Evolutionary conservation across 2,329 filamentous ascomycete species (phyloP).

Genomic region (Aspergillus floridensis): DNA sequence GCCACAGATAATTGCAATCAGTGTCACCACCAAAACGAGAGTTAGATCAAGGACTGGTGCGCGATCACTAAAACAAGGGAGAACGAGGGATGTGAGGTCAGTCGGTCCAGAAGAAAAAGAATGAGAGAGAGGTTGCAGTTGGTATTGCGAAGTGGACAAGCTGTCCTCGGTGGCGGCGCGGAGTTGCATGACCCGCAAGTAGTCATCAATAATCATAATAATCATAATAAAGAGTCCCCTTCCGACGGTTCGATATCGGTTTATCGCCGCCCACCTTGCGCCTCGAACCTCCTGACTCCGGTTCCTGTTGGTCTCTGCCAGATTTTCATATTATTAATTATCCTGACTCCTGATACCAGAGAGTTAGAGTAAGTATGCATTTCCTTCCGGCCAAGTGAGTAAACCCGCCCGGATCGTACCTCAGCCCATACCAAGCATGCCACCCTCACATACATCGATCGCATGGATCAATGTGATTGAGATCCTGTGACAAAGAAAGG

Average conservation of each 20-base stretch:
- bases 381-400: too few species aligned
- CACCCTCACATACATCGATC: background rate
- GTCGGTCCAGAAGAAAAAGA: slow-evolving; percentile 9
- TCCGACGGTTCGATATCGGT: background rate
- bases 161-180: slow-evolving; percentile 23
- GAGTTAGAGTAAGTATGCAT: too few species aligned
- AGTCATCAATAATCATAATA: slow-evolving; percentile 3
- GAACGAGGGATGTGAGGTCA: background rate
- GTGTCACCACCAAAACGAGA: background rate
- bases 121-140: background rate
- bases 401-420: background rate
- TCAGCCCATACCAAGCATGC: background rate
- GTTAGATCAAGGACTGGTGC: background rate
- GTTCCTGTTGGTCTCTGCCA: background rate
- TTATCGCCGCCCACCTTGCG: slow-evolving; percentile 1
- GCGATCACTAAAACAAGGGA: background rate
- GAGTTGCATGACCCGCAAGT: slow-evolving; percentile 9
- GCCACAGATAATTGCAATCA: background rate
- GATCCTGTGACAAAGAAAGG: background rate
- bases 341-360: too few species aligned
- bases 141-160: slow-evolving; percentile 24
- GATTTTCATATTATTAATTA: background rate
- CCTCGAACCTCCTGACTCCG: background rate
- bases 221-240: background rate
- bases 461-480: background rate